Conservation (phyloP, 345 rosid genomes). For the Eucalyptus cloeziana region DNA sequence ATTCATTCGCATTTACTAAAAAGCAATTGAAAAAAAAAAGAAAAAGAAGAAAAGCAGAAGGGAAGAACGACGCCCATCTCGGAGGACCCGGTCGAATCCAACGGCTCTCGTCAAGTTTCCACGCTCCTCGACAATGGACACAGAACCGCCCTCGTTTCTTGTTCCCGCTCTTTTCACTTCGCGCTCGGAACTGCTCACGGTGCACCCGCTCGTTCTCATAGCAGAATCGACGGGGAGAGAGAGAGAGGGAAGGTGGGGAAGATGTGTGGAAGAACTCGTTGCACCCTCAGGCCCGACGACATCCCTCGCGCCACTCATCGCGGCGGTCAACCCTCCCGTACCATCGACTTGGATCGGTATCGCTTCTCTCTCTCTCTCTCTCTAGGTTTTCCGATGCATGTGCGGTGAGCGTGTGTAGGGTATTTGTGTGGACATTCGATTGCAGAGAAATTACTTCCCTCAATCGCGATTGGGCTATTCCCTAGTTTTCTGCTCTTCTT, state of each 20-base stretch:
- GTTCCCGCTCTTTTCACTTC: background rate
- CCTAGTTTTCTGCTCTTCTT: background rate
- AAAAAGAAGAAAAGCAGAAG: background rate
- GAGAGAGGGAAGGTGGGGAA: too few species aligned
- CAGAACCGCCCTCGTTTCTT: background rate
- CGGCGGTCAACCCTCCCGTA: constrained; percentile 13
- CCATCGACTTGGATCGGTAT: constrained; percentile 50
- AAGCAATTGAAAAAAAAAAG: background rate
- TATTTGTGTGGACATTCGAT: background rate
- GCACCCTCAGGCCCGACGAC: constrained; percentile 58
- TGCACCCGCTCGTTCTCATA: background rate
- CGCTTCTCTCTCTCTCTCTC: background rate
- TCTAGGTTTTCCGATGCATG: background rate
- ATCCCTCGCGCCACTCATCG: constrained; percentile 61
- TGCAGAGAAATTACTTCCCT: background rate
- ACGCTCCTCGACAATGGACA: background rate
- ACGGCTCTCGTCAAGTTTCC: background rate
- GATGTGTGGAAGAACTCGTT: constrained; percentile 90
- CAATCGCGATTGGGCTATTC: background rate
- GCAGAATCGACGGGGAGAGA: background rate
- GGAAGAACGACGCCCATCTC: background rate
- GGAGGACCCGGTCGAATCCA: background rate
- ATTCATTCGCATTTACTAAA: background rate
- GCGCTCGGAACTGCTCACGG: background rate
- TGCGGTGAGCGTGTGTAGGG: background rate